Evolutionary conservation across 2,329 filamentous ascomycete species (phyloP).

Genomic region (Aureobasidium sp.): DNA sequence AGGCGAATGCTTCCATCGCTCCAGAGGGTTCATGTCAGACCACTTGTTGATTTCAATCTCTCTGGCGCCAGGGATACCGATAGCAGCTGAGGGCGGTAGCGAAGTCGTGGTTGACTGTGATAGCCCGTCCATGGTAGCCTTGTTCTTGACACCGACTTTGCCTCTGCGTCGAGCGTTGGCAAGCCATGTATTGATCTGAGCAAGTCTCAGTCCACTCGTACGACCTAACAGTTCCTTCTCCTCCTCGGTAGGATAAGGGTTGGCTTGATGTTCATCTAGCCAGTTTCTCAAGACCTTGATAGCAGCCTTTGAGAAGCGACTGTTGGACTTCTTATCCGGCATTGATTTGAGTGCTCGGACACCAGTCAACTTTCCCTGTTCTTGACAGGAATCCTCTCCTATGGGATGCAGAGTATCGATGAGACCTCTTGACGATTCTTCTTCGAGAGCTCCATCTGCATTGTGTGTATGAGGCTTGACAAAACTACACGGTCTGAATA

Average conservation of each 20-base stretch:
- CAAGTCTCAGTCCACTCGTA: constrained; percentile 82
- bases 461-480: constrained; percentile 34
- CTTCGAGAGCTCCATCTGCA: constrained; percentile 23
- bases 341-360: constrained; percentile 37
- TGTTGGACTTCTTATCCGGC: constrained; percentile 63
- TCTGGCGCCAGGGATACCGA: constrained; percentile 75
- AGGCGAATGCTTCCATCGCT: constrained; percentile 71
- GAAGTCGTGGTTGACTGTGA: constrained; percentile 59
- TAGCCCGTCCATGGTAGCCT: constrained; percentile 68
- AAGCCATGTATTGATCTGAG: constrained; percentile 92
- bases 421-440: constrained; percentile 35
- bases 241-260: constrained; percentile 90
- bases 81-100: constrained; percentile 66
- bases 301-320: constrained; percentile 83
- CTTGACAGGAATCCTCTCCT: constrained; percentile 42
- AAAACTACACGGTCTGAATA: constrained; percentile 56
- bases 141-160: constrained; percentile 73
- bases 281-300: constrained; percentile 86
- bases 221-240: constrained; percentile 84
- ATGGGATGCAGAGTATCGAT: constrained; percentile 55
- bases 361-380: constrained; percentile 39
- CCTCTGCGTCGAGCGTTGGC: constrained; percentile 88
- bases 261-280: constrained; percentile 80
- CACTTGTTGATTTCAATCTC: constrained; percentile 37
- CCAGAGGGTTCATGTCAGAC: constrained; percentile 22